A percentile compares a stretch with the other conserved stretches of the same genome.
Evolutionary conservation across 1,139 yeast genomes (phyloP).

Genomic region (Debaryomyces nepalensis): DNA sequence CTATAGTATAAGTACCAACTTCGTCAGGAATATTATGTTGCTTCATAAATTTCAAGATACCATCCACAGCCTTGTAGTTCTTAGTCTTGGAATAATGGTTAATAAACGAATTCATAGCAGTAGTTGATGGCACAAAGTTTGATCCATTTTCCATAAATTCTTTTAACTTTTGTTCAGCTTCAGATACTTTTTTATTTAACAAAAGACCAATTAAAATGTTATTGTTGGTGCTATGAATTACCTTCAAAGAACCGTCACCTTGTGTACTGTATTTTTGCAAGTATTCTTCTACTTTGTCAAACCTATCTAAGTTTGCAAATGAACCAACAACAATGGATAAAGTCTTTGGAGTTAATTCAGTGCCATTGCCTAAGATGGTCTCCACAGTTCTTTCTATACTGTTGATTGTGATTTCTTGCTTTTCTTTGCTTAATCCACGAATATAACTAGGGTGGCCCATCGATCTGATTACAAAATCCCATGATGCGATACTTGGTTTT

Average conservation of each 20-base stretch:
- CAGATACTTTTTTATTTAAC: constrained; percentile 32
- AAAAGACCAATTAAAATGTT: constrained; percentile 43
- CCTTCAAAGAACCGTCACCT: constrained; percentile 26
- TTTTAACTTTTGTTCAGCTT: constrained; percentile 41
- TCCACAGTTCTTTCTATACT: constrained; percentile 36
- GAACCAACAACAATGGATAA: constrained; percentile 40
- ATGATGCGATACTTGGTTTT: constrained; percentile 34
- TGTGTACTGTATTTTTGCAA: constrained; percentile 26
- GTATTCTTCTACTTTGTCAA: constrained; percentile 38
- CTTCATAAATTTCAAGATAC: constrained; percentile 44
- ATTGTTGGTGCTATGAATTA: constrained; percentile 37
- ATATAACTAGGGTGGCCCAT: constrained; percentile 40
- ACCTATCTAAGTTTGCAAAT: constrained; percentile 40
- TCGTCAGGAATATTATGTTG: constrained; percentile 56
- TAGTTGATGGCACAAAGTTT: constrained; percentile 37
- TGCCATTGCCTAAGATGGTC: constrained; percentile 33
- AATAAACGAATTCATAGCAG: constrained; percentile 44
- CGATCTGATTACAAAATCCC: constrained; percentile 44
- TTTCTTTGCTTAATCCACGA: constrained; percentile 19
- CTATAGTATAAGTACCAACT: constrained; percentile 66
- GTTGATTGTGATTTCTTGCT: constrained; percentile 21
- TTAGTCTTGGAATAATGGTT: constrained; percentile 33
- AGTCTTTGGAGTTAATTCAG: constrained; percentile 32
- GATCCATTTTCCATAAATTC: constrained; percentile 31
- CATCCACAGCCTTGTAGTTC: constrained; percentile 45